Evolutionary conservation across 129 eudicot genomes (phyloP), one percentile per base, ranked within the genome.

Genomic region (Cynara cardunculus): DNA sequence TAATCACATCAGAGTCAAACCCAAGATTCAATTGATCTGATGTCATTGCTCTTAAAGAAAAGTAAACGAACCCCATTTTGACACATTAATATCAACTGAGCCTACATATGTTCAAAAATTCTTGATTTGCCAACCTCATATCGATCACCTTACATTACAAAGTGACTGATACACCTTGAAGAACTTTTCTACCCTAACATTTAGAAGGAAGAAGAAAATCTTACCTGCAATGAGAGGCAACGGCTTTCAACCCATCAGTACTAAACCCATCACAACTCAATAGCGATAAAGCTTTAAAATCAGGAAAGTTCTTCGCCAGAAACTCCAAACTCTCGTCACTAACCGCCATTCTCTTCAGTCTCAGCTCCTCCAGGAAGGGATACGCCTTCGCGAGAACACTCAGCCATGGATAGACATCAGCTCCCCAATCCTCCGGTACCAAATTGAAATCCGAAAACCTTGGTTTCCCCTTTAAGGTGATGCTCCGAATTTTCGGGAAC

Each of bases 271-370:
- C 93, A 78, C 93, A 91, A 67, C 90, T 86, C 68, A 77, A 84
- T 62, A 91, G 82, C 25, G 93, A 89, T 26, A 91, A 35, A 35
- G 84, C 87, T 80, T 87, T 89, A 75, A 91, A 91, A 25, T 62
- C 81, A 5, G 78, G 76, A 73, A 91, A 91, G 4, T 82, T 85
- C 59, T 56, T 84, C n/a, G 93, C 91, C 77, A 91, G 70, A 46
- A 89, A 87, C 91, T 91, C 90, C 90, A 91, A 86, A 76, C 91
- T 87, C 78, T 89, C 88, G 76, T 91, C 97, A 53, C 80, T 82
- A 8, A 91, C 84, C 28, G 84, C 73, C 97, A 91, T 91, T 77
- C 93, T 82, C 83, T 91, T 91, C 75, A 91, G 71, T 80, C 87
- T 80, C 81, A 91, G 49, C 86, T 91, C 91, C 84, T 91, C 93